Evolutionary conservation across 2,329 filamentous ascomycete species (phyloP), one percentile per base, ranked within the genome.

Genomic region (Fusarium hainanense): DNA sequence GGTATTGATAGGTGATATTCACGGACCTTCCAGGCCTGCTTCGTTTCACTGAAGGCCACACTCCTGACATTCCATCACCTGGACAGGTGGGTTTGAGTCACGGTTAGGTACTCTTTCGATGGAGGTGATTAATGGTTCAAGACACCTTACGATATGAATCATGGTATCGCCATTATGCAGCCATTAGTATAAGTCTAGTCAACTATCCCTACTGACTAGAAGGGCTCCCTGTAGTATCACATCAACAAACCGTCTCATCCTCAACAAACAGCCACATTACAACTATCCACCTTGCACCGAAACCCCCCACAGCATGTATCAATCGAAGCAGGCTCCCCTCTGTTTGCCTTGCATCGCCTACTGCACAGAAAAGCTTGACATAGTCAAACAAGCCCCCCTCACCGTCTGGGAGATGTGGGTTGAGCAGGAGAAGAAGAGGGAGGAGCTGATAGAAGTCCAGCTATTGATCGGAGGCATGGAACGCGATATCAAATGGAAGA

Each of bases 121-220:
- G 16, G 34, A 18, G 9, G 16, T 37, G 32, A 11, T 37, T n/a
- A 4, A n/a, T 12, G 10, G 6, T n/a, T 12, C 10, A n/a, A 37
- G 34, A n/a, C 3, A 37, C 10, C 1, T 11, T n/a, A 12, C 5
- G 5, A 37, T n/a, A 37, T n/a, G 34, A 37, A 12, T n/a, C 6
- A 37, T 10, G 10, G 5, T n/a, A 6, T 11, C 4, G 2, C 18
- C 10, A n/a, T 5, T 7, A 37, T n/a, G 6, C 9, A 7, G 0
- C 6, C 10, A 7, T 37, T 0, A 12, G 9, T 37, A 37, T 37
- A n/a, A 37, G 18, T 37, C 34, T n/a, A n/a, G 10, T n/a, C 10
- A n/a, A 2, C 1, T n/a, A 12, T n/a, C 6, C 3, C 18, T 2
- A n/a, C 6, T 11, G 4, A n/a, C 10, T 37, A 37, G 6, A 37